Percentiles rank a stretch among this genome's conserved stretches.
Evolutionary conservation across 495 filamentous ascomycete species (phyloP).

Genomic region (Chaetomium tenue): DNA sequence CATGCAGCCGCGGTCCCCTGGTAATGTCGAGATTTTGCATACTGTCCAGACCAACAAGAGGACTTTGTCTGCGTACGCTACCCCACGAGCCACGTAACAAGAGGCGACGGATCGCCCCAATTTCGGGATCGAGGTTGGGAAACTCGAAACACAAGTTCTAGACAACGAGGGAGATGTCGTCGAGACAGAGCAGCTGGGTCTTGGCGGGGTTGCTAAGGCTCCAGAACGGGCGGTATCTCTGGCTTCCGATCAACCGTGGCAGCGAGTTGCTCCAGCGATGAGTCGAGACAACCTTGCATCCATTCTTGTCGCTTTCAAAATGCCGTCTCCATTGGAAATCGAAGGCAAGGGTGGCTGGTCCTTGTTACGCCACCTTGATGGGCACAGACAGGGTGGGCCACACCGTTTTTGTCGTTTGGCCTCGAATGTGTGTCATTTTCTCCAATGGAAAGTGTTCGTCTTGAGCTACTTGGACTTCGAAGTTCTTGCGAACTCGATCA

Average conservation of each 20-base stretch:
- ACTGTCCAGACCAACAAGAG: not conserved
- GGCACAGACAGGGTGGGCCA: not conserved
- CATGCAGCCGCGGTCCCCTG: slow-evolving; percentile 6
- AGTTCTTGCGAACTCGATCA: no score
- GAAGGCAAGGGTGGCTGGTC: not conserved
- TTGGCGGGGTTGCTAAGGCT: not conserved
- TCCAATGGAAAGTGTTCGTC: not conserved
- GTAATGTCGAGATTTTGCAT: not conserved
- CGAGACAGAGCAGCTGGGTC: no score
- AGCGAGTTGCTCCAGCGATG: not conserved
- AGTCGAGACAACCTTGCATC: not conserved
- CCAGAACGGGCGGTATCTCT: not conserved
- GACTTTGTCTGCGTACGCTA: not conserved
- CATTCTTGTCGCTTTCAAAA: not conserved
- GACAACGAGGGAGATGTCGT: no score
- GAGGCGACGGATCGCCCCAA: no score
- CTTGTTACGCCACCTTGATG: not conserved
- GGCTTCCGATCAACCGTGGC: not conserved
- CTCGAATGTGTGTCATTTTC: not conserved
- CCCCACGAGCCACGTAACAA: no score
- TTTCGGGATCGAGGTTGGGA: no score
- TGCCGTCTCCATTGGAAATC: not conserved
- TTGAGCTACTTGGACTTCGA: no score
- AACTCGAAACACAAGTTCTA: no score
- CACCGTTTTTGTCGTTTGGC: not conserved